These are phyloP conservation scores for Babesia sp. DNA, from an alignment of 169 alveolate species.

Conservation along the genomic window DNA sequence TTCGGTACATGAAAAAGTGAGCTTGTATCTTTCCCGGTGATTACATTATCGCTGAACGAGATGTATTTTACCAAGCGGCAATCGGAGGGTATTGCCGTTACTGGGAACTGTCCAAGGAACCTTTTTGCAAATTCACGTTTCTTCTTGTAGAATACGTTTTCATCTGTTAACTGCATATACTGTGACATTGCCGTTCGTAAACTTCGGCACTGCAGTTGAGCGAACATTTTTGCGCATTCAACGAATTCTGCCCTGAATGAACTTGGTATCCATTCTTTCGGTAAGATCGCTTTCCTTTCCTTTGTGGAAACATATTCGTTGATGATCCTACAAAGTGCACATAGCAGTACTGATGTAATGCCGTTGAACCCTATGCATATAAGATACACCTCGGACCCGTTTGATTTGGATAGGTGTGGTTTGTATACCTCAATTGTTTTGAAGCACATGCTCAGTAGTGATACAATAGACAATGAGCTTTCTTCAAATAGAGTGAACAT, in stretches of 20 bases:
- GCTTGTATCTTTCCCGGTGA: constrained; percentile 62
- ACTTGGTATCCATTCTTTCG: constrained; percentile 74
- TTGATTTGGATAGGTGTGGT: constrained; percentile 71
- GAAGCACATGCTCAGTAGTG: constrained; percentile 73
- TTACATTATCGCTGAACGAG: constrained; percentile 30
- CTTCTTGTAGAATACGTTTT: constrained; percentile 43
- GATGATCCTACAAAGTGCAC: constrained; percentile 62
- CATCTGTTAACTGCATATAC: constrained; percentile 41
- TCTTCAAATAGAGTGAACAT: constrained; percentile 75
- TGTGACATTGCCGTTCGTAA: constrained; percentile 39
- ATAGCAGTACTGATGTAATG: constrained; percentile 72
- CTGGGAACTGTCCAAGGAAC: constrained; percentile 41
- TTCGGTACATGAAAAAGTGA: constrained; percentile 52
- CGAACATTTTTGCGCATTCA: constrained; percentile 70
- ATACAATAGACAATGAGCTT: constrained; percentile 67
- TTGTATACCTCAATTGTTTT: constrained; percentile 72
- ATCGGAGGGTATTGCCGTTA: constrained; percentile 50
- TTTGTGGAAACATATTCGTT: constrained; percentile 22
- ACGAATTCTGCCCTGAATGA: constrained; percentile 71
- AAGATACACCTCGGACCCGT: constrained; percentile 73
- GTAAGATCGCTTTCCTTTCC: constrained; percentile 47
- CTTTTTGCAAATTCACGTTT: constrained; percentile 61
- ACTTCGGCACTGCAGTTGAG: constrained; percentile 61
- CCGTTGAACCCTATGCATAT: constrained; percentile 74
- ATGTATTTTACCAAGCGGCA: constrained; percentile 53